Percentiles rank a stretch among this genome's conserved stretches.
Conservation (phyloP, 2,329 filamentous ascomycete species). For the Penicillium oxalicum region DNA sequence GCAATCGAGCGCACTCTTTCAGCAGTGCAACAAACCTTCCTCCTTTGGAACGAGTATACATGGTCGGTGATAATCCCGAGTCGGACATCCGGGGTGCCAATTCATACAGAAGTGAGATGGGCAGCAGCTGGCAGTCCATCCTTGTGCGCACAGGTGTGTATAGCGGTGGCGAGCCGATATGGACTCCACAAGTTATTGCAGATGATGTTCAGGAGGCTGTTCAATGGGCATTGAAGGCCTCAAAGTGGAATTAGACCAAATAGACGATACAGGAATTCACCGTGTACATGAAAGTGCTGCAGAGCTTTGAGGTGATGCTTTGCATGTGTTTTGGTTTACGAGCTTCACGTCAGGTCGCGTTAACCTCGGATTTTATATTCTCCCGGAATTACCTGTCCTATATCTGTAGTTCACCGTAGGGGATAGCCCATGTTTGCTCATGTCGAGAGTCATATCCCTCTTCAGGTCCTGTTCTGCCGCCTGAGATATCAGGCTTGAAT, state of each 20-base stretch:
- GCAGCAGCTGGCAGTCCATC: conserved; percentile 70
- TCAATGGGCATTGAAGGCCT: conserved; percentile 62
- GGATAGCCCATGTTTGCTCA: too few relatives aligned
- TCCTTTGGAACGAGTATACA: conserved; percentile 72
- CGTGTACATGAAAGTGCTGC: too few relatives aligned
- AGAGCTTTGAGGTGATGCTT: too few relatives aligned
- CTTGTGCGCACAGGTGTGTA: conserved; percentile 79
- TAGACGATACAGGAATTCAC: neutral
- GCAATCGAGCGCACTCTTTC: conserved; percentile 51
- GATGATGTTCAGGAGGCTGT: conserved; percentile 73
- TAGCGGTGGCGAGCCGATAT: conserved; percentile 50
- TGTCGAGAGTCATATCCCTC: too few relatives aligned
- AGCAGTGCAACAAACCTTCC: conserved; percentile 25
- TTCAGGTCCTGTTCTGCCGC: too few relatives aligned
- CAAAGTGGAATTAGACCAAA: conserved; percentile 30
- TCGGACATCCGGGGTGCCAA: conserved; percentile 89
- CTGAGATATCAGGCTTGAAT: too few relatives aligned
- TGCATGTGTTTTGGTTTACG: too few relatives aligned
- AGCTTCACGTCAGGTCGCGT: too few relatives aligned
- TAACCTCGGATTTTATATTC: too few relatives aligned
- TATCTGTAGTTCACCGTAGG: too few relatives aligned
- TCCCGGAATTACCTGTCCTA: too few relatives aligned
- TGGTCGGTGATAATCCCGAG: conserved; percentile 87
- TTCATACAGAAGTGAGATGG: conserved; percentile 59
- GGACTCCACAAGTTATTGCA: conserved; percentile 59